Evolutionary conservation across 306 rosid species (phyloP).

Genomic region (Vicia sativa): DNA sequence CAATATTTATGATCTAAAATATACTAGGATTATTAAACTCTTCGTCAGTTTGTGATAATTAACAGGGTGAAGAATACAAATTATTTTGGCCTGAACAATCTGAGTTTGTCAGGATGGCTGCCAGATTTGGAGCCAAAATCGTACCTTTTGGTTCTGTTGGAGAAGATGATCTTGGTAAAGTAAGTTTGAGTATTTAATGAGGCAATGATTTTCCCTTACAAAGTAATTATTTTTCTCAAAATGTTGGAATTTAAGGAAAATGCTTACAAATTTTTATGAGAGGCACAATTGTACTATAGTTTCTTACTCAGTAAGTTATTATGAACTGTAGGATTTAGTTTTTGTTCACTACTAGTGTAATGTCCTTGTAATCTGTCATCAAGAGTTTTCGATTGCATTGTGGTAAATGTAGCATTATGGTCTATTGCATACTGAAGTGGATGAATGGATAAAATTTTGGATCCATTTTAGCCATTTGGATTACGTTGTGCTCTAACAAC

Average conservation of each 20-base stretch:
- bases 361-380: background rate
- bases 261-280: background rate
- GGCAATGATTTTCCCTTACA: conserved; percentile 20
- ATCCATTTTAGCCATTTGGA: background rate
- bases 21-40: background rate
- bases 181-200: conserved; percentile 44
- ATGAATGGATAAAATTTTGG: too few species aligned
- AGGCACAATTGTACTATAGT: conserved; percentile 9
- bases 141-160: conserved; percentile 90
- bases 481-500: too few species aligned
- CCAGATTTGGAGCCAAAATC: conserved; percentile 90
- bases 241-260: conserved; percentile 23
- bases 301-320: conserved; percentile 23
- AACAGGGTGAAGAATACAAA: conserved; percentile 88
- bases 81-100: conserved; percentile 21
- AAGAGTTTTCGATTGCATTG: background rate
- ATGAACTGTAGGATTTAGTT: conserved; percentile 24
- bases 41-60: conserved; percentile 18
- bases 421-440: background rate
- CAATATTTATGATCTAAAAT: conserved; percentile 18
- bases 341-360: background rate
- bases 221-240: conserved; percentile 12
- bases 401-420: background rate
- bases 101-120: conserved; percentile 48
- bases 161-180: conserved; percentile 82